Base-by-base conservation (phyloP, 31 red algal species). In the Bonnemaisonia californica region DNA sequence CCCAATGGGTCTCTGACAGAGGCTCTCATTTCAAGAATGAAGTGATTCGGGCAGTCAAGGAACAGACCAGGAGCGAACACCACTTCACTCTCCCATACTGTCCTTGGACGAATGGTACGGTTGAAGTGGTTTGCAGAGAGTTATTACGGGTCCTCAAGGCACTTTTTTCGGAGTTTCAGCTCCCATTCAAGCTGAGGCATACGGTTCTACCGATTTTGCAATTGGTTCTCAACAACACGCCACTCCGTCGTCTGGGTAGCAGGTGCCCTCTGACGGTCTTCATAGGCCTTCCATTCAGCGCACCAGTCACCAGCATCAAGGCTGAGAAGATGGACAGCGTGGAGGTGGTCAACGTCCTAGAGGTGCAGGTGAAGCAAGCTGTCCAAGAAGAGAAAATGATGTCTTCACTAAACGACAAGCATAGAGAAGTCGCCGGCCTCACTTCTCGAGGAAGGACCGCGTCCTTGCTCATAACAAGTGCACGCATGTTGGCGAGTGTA, bases 11-110 rank as follows among this genome's bases (percentile, higher is more conserved):
- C 9, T 76, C 68, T 11, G 86, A 74, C 21, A n/a, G 57, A 2
- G 76, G 69, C 1, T 74, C 86, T 2, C 76, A 81, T 39, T 89
- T 89, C 59, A 73, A 89, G 69, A 75, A 89, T 35, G 13, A 80
- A 54, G 16, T 64, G 1, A 54, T 82, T 1, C 24, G 62, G 41
- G 9, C 39, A 27, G 7, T 89, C 1, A 4, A 41, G 22, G 70
- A 81, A 24, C 32, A 54, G 3, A 35, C 54, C 4, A 47, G 57
- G 7, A 7, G 29, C 13, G 0, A 3, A 1, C 74, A 88, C 41
- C 85, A 88, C 33, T 80, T 80, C 32, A 79, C 74, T 9, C 3
- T 80, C 26, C 39, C 85, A 3, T 88, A 80, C 65, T 88, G 51
- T 38, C 85, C 74, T 1, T 74, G 85, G 62, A 59, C 1, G 4